phyloP scores from a whole-genome alignment of 2,329 filamentous ascomycete genomes.

The Sporothrix brasiliensis region DNA sequence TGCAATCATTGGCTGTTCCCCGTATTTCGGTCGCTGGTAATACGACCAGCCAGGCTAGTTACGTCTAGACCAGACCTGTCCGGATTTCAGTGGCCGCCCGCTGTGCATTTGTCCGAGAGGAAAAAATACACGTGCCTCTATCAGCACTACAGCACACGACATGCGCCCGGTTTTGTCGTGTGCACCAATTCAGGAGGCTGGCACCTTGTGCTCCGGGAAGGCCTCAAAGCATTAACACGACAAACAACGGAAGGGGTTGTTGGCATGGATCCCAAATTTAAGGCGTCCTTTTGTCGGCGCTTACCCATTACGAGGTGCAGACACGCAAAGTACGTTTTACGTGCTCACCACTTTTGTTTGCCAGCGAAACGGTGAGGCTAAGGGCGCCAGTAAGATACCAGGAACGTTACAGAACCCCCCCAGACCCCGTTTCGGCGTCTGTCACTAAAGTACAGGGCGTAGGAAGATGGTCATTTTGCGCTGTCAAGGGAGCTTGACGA shows the following conservation, averaged over 20 bases:
- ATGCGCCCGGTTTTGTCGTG: background rate
- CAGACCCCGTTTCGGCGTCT: background rate
- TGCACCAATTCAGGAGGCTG: background rate
- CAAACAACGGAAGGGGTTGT: background rate
- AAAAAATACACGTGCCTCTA: background rate
- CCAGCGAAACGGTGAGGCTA: background rate
- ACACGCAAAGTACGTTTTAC: no score
- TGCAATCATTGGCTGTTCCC: conserved; percentile 11
- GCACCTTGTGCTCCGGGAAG: conserved; percentile 25
- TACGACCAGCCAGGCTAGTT: conserved; percentile 5
- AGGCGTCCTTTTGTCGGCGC: no score
- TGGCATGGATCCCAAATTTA: background rate
- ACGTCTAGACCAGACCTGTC: background rate
- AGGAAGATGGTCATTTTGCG: background rate
- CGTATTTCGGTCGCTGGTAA: background rate
- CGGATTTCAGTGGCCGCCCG: no score
- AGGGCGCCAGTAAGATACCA: background rate
- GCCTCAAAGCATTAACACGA: background rate
- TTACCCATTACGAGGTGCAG: no score
- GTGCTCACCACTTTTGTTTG: no score
- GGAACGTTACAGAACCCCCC: background rate
- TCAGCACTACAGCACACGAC: conserved; percentile 9
- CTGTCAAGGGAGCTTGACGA: conserved; percentile 18
- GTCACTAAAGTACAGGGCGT: background rate
- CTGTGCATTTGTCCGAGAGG: no score